Evolutionary conservation across 495 filamentous ascomycete genomes (phyloP).

Genomic region (Pyrenula aspistea): DNA sequence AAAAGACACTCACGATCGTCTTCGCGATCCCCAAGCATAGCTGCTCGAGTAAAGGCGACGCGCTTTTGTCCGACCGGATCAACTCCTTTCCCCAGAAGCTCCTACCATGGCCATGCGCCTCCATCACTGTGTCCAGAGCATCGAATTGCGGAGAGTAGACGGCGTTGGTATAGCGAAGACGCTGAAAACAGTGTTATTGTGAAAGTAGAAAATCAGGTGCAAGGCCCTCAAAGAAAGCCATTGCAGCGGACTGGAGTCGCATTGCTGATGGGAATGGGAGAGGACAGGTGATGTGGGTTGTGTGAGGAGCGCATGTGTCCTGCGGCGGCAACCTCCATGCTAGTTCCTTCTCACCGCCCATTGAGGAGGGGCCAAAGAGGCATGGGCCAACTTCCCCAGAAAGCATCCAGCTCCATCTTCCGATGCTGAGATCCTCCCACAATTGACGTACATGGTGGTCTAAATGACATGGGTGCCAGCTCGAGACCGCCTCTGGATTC

Average conservation of each 20-base stretch:
- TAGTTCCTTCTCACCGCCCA: not conserved
- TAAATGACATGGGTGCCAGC: too few species aligned
- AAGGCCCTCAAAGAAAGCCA: not conserved
- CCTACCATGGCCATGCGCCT: not conserved
- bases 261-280: not conserved
- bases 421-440: too few species aligned
- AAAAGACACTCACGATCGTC: constrained; percentile 56
- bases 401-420: too few species aligned
- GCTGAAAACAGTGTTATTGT: not conserved
- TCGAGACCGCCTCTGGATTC: too few species aligned
- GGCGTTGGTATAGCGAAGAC: not conserved
- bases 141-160: not conserved
- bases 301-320: too few species aligned
- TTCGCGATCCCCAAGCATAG: constrained; percentile 68
- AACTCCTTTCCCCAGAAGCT: not conserved
- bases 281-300: too few species aligned
- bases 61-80: constrained; percentile 28
- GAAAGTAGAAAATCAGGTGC: not conserved
- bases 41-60: constrained; percentile 62
- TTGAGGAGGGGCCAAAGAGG: too few species aligned
- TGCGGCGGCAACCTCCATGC: too few species aligned
- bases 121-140: not conserved
- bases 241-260: not conserved
- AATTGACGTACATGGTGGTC: too few species aligned
- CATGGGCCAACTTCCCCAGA: too few species aligned